phyloP scores from a whole-genome alignment of 2,329 filamentous ascomycete genomes.

The Fusarium fracticaudum region DNA sequence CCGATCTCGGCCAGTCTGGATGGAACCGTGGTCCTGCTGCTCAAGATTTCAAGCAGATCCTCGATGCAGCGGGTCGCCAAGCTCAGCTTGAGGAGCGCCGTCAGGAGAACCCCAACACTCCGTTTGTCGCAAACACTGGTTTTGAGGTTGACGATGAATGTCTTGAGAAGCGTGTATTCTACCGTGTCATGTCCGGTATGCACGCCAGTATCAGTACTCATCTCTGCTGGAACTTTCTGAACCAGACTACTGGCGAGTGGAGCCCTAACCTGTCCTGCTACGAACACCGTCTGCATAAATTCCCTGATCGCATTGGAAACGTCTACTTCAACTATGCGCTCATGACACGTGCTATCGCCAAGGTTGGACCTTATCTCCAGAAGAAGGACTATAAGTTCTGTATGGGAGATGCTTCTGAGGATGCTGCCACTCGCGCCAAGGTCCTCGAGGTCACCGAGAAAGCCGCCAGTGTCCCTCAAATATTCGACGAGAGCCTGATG shows the following conservation, averaged over 20 bases:
- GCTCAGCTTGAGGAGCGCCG: constrained; percentile 66
- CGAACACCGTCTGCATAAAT: constrained; percentile 80
- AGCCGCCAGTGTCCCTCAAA: constrained; percentile 76
- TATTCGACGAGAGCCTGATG: constrained; percentile 96
- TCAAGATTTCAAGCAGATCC: constrained; percentile 69
- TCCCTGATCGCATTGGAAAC: constrained; percentile 93
- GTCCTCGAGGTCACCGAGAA: constrained; percentile 78
- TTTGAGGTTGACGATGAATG: constrained; percentile 90
- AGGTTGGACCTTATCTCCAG: constrained; percentile 83
- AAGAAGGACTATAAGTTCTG: constrained; percentile 84
- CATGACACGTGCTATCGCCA: constrained; percentile 89
- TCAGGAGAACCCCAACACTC: constrained; percentile 58
- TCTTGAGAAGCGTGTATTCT: constrained; percentile 98
- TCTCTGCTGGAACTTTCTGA: constrained; percentile 94
- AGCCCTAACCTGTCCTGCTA: constrained; percentile 91
- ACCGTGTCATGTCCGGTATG: constrained; percentile 95
- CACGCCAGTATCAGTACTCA: constrained; percentile 97
- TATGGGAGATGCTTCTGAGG: constrained; percentile 82
- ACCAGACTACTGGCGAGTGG: constrained; percentile 95
- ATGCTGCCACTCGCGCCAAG: constrained; percentile 81
- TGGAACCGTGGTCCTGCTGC: constrained; percentile 62
- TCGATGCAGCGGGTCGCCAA: constrained; percentile 68
- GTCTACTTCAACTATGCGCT: constrained; percentile 99
- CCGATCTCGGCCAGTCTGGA: constrained; percentile 59
- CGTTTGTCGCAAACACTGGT: constrained; percentile 69